Evolutionary conservation across 2,329 filamentous ascomycete genomes (phyloP), one percentile per base, ranked within the genome.

Genomic region (Xenoacremonium recifei): DNA sequence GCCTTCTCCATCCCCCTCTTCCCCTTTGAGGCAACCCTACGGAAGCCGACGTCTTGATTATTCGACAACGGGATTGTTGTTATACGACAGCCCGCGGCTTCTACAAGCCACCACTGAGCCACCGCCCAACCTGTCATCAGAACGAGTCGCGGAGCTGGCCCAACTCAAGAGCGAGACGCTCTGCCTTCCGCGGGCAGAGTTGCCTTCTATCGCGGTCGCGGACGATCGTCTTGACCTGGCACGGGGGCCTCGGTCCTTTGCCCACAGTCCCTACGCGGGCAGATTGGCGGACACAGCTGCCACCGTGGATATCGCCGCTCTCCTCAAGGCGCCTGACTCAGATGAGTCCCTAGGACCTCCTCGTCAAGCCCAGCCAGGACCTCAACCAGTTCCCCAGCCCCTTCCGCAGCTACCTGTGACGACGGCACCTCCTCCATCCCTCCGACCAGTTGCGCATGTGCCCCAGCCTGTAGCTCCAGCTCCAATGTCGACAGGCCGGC

Each of bases 271-370:
- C 42, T 45, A 55, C 47, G 45, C 46, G 49, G 51, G 50, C 47
- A 54, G 47, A 50, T 52, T 53, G 44, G 54, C 53, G 44, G 47
- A 47, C 40, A 42, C 51, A 62, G 76, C 76, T 79, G 80, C 75
- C 82, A 91, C 77, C 80, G 85, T 96, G 90, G 90, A 96, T 91
- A 95, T 96, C 86, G 82, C 87, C 70, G 84, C 86, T 55, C 80
- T 96, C 55, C 80, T 96, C 69, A 88, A 91, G 77, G 79, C 77
- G 64, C 73, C 82, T 64, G 82, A 82, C 77, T 84, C 85, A 69
- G 73, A 82, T 78, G 84, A 87, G 77, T 83, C 84, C 66, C 75
- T 75, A 57, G 67, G 68, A 48, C 66, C 66, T 50, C 59, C 66
- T 44, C 56, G 49, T 34, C 62, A 58, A 45, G 40, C 47, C 40